Percentiles rank a stretch among this genome's conserved stretches.
These are phyloP conservation scores for Mycena capillaripes DNA, from an alignment of 768 basidiomycete species.

Conservation along the genomic window DNA sequence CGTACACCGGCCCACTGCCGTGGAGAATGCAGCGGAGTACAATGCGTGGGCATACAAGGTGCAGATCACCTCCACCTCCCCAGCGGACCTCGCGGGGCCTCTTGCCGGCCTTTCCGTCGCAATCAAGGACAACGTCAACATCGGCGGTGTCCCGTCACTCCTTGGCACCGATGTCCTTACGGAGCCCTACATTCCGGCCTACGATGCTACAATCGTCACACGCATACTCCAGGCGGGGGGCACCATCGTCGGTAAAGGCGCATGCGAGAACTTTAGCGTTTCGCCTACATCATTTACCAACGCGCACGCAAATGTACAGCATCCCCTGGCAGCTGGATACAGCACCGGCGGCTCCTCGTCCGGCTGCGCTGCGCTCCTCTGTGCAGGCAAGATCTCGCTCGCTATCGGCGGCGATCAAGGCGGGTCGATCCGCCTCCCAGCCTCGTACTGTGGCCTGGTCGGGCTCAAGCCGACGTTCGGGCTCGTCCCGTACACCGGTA, in stretches of 20 bases:
- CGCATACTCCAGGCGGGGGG: slow-evolving; percentile 63
- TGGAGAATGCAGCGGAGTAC: slow-evolving; percentile 32
- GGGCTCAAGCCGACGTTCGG: slow-evolving; percentile 58
- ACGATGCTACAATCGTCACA: slow-evolving; percentile 74
- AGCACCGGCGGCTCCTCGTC: slow-evolving; percentile 54
- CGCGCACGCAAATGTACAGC: slow-evolving; percentile 44
- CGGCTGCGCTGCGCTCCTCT: slow-evolving; percentile 52
- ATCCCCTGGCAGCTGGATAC: slow-evolving; percentile 52
- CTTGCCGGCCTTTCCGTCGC: slow-evolving; percentile 56
- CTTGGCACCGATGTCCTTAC: slow-evolving; percentile 63
- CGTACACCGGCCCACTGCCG: slow-evolving; percentile 28
- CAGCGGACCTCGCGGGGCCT: slow-evolving; percentile 24
- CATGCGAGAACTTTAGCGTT: slow-evolving; percentile 88
- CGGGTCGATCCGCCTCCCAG: slow-evolving; percentile 60
- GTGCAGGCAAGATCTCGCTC: slow-evolving; percentile 48
- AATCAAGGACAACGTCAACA: slow-evolving; percentile 78
- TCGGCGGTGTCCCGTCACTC: slow-evolving; percentile 62
- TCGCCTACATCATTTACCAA: slow-evolving; percentile 36
- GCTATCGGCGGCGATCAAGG: slow-evolving; percentile 60
- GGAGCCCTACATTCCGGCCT: slow-evolving; percentile 66
- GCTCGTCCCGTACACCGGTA: slow-evolving; percentile 61
- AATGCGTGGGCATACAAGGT: slow-evolving; percentile 41
- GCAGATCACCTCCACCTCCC: slow-evolving; percentile 22
- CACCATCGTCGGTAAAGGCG: slow-evolving; percentile 73
- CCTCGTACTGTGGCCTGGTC: slow-evolving; percentile 57